phyloP scores from a whole-genome alignment of 768 basidiomycete genomes.

The Leccinum ochraceum region DNA sequence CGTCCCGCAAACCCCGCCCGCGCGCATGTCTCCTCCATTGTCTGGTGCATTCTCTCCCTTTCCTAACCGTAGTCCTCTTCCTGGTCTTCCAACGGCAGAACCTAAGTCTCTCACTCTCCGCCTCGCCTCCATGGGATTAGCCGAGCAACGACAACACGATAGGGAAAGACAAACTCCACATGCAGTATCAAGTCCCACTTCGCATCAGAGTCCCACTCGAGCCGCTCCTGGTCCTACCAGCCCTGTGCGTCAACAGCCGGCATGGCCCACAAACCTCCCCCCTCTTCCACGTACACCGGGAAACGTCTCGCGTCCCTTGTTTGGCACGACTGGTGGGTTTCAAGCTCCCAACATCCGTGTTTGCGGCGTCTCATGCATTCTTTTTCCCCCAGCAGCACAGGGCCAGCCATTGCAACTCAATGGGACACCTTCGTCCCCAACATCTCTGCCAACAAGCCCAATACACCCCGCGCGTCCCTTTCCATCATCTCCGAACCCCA shows the following conservation, averaged over 20 bases:
- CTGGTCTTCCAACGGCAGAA: constrained; percentile 7
- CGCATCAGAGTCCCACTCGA: constrained; percentile 18
- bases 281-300: constrained; percentile 32
- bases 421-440: constrained; percentile 7
- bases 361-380: constrained; percentile 8
- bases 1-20: constrained; percentile 11
- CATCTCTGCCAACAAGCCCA: constrained; percentile 28
- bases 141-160: constrained; percentile 23
- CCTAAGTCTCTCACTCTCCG: constrained; percentile 35
- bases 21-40: constrained; percentile 10
- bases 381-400: constrained; percentile 1
- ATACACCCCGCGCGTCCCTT: constrained; percentile 14
- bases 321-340: constrained; percentile 23
- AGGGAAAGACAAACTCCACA: constrained; percentile 15
- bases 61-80: constrained; percentile 6
- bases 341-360: background rate
- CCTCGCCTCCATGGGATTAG: constrained; percentile 31
- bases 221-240: constrained; percentile 9
- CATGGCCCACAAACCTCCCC: constrained; percentile 26
- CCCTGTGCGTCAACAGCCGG: constrained; percentile 21
- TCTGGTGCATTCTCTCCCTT: constrained; percentile 10
- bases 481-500: constrained; percentile 23
- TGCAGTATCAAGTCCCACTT: constrained; percentile 1
- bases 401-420: constrained; percentile 14
- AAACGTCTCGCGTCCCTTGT: constrained; percentile 10